phyloP scores from a whole-genome alignment of 2,329 filamentous ascomycete genomes.

The Rugonectria rugulosa region DNA sequence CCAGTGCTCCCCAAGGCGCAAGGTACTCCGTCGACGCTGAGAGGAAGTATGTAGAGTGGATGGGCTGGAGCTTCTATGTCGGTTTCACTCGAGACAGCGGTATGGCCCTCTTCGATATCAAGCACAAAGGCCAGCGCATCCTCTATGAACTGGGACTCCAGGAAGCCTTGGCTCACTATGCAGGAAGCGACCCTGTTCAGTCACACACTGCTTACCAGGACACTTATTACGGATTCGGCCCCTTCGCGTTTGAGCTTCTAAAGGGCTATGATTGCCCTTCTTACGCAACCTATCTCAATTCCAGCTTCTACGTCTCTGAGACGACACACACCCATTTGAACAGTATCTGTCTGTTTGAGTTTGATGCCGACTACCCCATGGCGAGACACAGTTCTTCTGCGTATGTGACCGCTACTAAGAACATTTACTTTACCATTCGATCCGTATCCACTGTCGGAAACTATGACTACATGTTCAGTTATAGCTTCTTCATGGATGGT shows the following conservation, averaged over 20 bases:
- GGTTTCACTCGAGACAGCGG: conserved; percentile 57
- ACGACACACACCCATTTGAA: conserved; percentile 54
- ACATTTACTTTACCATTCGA: conserved; percentile 12
- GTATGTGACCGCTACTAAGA: conserved; percentile 14
- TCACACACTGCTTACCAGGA: conserved; percentile 57
- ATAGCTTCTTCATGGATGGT: conserved; percentile 46
- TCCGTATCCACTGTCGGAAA: conserved; percentile 46
- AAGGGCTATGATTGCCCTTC: conserved; percentile 61
- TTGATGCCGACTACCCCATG: conserved; percentile 56
- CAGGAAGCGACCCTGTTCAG: conserved; percentile 55
- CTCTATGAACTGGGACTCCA: conserved; percentile 64
- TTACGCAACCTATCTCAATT: conserved; percentile 58
- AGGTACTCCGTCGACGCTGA: conserved; percentile 13
- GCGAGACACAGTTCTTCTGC: conserved; percentile 42
- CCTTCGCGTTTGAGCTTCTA: conserved; percentile 53
- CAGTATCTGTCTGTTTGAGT: conserved; percentile 65
- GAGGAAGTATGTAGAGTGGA: conserved; percentile 17
- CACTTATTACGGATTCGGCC: conserved; percentile 56
- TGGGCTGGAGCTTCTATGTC: conserved; percentile 55
- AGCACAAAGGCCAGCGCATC: conserved; percentile 61
- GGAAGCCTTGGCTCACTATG: conserved; percentile 62
- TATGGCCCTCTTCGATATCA: conserved; percentile 58
- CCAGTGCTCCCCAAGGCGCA: conserved; percentile 4
- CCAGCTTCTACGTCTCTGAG: conserved; percentile 52
- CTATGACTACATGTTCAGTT: conserved; percentile 52